Conservation (phyloP, 2,329 filamentous ascomycete genomes). For the Diplocarpon mali region DNA sequence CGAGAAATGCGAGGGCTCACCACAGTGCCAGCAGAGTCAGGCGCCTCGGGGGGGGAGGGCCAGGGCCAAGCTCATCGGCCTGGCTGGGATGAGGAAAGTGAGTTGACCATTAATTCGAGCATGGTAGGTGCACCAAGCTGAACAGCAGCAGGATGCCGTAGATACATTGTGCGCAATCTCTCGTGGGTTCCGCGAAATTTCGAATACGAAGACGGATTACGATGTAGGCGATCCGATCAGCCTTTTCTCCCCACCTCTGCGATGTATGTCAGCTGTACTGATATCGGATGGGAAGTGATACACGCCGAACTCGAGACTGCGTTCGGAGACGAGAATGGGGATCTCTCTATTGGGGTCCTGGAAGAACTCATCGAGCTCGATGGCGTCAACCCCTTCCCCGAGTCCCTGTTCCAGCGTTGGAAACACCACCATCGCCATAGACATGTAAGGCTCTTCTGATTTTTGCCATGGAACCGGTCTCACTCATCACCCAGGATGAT, state of each 20-base stretch:
- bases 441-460: conserved; percentile 27
- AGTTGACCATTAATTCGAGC: background rate
- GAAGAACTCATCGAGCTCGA: conserved; percentile 38
- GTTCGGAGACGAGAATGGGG: background rate
- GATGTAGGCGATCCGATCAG: conserved; percentile 9
- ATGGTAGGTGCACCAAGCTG: background rate
- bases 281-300: conserved; percentile 20
- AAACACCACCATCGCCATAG: conserved; percentile 34
- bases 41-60: no score
- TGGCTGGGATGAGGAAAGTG: conserved; percentile 16
- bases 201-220: conserved; percentile 35
- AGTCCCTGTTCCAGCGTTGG: conserved; percentile 37
- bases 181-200: conserved; percentile 35
- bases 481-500: conserved; percentile 18
- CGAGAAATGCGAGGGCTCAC: no score
- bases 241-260: no score
- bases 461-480: background rate
- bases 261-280: no score
- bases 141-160: conserved; percentile 32
- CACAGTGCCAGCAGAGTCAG: no score
- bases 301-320: conserved; percentile 29
- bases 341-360: conserved; percentile 29
- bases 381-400: conserved; percentile 34
- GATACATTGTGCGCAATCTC: conserved; percentile 34
- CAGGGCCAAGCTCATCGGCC: background rate